phyloP scores from a whole-genome alignment of 2,329 filamentous ascomycete genomes.

The Arthrobotrys entomopaga region DNA sequence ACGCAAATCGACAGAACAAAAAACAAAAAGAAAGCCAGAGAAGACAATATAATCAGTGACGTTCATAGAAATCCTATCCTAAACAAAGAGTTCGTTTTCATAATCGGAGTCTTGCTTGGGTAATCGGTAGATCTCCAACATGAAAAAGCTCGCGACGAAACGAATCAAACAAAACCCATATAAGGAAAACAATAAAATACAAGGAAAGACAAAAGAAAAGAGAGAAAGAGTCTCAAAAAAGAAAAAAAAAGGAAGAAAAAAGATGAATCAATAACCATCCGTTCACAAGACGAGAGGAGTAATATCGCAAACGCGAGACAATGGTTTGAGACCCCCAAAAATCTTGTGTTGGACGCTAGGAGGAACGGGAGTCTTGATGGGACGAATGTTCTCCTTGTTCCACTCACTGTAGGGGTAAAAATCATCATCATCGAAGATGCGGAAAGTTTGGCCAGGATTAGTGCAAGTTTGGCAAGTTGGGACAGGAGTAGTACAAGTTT shows the following conservation, averaged over 20 bases:
- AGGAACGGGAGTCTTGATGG: neutral
- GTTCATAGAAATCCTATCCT: too few relatives aligned
- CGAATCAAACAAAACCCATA: neutral
- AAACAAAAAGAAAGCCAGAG: too few relatives aligned
- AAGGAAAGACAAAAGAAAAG: conserved; percentile 2
- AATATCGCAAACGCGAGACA: too few relatives aligned
- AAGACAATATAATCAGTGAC: too few relatives aligned
- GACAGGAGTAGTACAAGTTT: neutral
- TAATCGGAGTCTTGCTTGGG: too few relatives aligned
- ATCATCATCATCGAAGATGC: neutral
- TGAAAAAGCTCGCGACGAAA: neutral
- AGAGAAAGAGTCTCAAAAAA: neutral
- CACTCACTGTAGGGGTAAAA: neutral
- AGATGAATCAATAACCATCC: too few relatives aligned
- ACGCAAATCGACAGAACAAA: too few relatives aligned
- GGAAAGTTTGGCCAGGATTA: neutral
- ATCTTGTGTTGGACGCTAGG: neutral
- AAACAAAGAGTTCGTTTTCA: too few relatives aligned
- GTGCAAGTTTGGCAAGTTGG: neutral
- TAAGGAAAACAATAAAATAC: neutral
- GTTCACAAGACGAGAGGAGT: too few relatives aligned
- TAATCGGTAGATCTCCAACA: neutral
- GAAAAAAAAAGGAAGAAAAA: too few relatives aligned
- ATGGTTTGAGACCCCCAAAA: neutral
- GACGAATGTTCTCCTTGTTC: conserved; percentile 43